Percentiles rank a stretch among this genome's conserved stretches.
phyloP scores from a whole-genome alignment of 1,284 basidiomycete genomes.

The Leccinum griseonigrum region DNA sequence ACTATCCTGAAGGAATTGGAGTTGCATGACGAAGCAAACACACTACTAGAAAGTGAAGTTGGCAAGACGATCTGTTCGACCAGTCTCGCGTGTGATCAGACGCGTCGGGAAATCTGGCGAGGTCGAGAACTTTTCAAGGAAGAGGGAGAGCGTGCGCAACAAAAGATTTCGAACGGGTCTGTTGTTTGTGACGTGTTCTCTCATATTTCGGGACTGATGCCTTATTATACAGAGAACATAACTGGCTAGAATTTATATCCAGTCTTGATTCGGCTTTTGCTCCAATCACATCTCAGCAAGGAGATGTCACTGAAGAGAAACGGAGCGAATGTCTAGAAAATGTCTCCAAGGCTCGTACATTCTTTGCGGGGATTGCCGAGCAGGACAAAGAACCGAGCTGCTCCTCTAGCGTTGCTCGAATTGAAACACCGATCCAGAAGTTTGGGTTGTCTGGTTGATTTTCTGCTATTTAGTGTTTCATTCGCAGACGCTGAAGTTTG shows the following conservation, averaged over 20 bases:
- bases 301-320: slow-evolving; percentile 30
- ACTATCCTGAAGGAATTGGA: slow-evolving; percentile 67
- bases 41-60: slow-evolving; percentile 64
- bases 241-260: slow-evolving; percentile 81
- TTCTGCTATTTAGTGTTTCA: slow-evolving; percentile 19
- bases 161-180: slow-evolving; percentile 57
- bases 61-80: slow-evolving; percentile 65
- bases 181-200: background rate
- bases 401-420: slow-evolving; percentile 66
- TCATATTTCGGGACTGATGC: slow-evolving; percentile 10
- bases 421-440: slow-evolving; percentile 57
- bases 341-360: slow-evolving; percentile 45
- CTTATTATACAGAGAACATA: slow-evolving; percentile 58
- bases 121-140: slow-evolving; percentile 51
- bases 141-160: slow-evolving; percentile 57
- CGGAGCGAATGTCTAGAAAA: slow-evolving; percentile 36
- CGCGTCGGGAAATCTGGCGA: slow-evolving; percentile 68
- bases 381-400: slow-evolving; percentile 72
- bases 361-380: slow-evolving; percentile 56
- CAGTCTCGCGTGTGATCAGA: slow-evolving; percentile 71
- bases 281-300: slow-evolving; percentile 33
- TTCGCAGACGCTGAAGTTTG: slow-evolving; percentile 9
- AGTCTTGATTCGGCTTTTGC: slow-evolving; percentile 66
- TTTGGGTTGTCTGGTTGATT: slow-evolving; percentile 47
- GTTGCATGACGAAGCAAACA: slow-evolving; percentile 66